A percentile compares a stretch with the other conserved stretches of the same genome.
phyloP scores from a whole-genome alignment of 495 filamentous ascomycete species.

The Trichoderma parareesei region DNA sequence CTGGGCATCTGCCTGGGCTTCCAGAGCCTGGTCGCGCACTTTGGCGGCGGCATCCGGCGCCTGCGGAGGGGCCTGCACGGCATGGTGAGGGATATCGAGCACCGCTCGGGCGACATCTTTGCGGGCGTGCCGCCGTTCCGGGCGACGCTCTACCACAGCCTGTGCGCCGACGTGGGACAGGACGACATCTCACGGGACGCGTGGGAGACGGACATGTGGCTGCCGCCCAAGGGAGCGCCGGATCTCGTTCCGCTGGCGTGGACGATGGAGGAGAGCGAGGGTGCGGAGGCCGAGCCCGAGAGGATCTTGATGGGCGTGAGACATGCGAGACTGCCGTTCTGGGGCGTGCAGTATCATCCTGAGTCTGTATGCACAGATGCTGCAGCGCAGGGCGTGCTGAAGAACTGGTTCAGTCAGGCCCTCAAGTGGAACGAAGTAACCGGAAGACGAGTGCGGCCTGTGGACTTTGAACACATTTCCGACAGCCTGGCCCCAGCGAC shows the following conservation, averaged over 20 bases:
- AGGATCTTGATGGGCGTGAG: conserved; percentile 69
- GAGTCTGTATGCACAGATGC: conserved; percentile 81
- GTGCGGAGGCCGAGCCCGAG: conserved; percentile 27
- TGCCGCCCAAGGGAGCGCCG: conserved; percentile 17
- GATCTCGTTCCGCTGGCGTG: conserved; percentile 59
- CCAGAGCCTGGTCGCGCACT: conserved; percentile 66
- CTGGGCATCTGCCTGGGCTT: conserved; percentile 91
- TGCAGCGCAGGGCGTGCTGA: conserved; percentile 57
- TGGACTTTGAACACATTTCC: neutral
- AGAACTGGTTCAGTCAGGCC: conserved; percentile 67
- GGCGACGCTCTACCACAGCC: conserved; percentile 83
- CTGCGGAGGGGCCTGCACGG: conserved; percentile 70
- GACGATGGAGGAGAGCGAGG: conserved; percentile 42
- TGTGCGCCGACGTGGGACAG: conserved; percentile 56
- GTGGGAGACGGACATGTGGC: conserved; percentile 30
- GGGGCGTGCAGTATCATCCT: conserved; percentile 90
- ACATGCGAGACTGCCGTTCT: conserved; percentile 69
- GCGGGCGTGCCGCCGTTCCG: conserved; percentile 45
- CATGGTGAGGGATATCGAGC: conserved; percentile 57
- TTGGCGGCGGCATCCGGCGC: conserved; percentile 55
- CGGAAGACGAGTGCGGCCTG: conserved; percentile 22
- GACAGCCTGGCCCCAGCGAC: neutral
- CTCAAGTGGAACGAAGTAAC: conserved; percentile 40
- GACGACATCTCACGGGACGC: conserved; percentile 21
- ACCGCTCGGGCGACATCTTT: conserved; percentile 39